Conservation (phyloP, 352 stramenopile species). For the Globisporangium irregulare region DNA sequence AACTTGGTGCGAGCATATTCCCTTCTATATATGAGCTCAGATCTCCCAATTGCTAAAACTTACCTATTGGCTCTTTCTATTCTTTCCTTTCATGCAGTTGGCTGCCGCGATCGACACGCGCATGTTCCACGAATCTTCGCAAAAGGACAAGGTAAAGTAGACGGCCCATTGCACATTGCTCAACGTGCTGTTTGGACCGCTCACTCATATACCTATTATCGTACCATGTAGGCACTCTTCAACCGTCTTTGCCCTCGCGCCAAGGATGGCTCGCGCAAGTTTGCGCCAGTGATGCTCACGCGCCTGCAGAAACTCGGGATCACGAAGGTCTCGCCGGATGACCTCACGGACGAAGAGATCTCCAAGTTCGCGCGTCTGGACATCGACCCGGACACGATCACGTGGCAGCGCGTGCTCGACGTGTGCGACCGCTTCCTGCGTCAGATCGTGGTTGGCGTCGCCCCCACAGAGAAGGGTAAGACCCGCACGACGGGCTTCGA, state of each 20-base stretch:
- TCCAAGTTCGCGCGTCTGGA: constrained; percentile 93
- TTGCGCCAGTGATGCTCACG: constrained; percentile 90
- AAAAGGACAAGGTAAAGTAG: constrained; percentile 49
- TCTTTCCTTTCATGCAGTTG: constrained; percentile 40
- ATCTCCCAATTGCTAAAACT: not conserved
- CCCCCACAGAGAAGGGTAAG: constrained; percentile 89
- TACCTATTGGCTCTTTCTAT: not conserved
- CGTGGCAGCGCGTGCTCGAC: constrained; percentile 95
- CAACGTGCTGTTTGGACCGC: not conserved
- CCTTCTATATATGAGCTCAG: not conserved
- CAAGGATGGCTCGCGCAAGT: constrained; percentile 85
- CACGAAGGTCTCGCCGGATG: constrained; percentile 85
- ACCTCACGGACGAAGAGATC: constrained; percentile 94
- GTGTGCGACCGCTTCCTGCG: constrained; percentile 97
- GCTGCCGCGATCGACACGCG: constrained; percentile 97
- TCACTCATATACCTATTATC: not conserved
- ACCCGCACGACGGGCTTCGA: constrained; percentile 71
- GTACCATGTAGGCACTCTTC: constrained; percentile 47
- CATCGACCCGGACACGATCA: constrained; percentile 94
- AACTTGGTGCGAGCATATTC: constrained; percentile 80
- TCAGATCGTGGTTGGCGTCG: constrained; percentile 88
- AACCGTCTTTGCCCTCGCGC: constrained; percentile 75
- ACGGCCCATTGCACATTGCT: not conserved
- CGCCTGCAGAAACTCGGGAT: constrained; percentile 96
- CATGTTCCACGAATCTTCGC: constrained; percentile 96